Percentiles rank a stretch among this genome's conserved stretches.
Conservation (phyloP, 2,329 filamentous ascomycete species). For the Aspergillus pseudoglaucus region DNA sequence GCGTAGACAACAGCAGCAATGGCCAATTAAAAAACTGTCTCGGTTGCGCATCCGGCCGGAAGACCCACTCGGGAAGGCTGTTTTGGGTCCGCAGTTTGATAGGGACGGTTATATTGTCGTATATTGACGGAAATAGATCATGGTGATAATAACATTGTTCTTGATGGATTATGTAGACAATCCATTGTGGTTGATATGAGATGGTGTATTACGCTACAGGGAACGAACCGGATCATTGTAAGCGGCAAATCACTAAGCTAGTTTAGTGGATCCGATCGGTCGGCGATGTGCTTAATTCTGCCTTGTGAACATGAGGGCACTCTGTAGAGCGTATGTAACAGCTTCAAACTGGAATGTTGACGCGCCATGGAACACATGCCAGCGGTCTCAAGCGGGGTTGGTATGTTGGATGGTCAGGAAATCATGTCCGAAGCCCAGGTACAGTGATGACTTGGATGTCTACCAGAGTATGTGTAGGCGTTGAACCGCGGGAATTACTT, state of each 20-base stretch:
- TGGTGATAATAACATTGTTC: too few species aligned
- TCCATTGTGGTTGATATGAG: too few species aligned
- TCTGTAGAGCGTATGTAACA: neutral
- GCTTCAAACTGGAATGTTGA: neutral
- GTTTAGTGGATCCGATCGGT: constrained; percentile 19
- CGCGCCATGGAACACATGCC: neutral
- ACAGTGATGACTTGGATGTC: neutral
- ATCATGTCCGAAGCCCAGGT: neutral
- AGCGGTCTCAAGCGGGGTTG: neutral
- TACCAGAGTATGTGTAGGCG: neutral
- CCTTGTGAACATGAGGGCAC: neutral
- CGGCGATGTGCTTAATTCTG: constrained; percentile 8
- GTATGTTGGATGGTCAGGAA: neutral
- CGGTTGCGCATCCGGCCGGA: too few species aligned
- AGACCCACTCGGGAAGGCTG: too few species aligned
- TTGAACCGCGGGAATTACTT: neutral
- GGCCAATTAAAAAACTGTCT: too few species aligned
- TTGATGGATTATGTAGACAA: too few species aligned
- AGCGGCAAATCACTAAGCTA: constrained; percentile 7
- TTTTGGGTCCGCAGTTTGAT: too few species aligned
- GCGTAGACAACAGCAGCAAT: too few species aligned
- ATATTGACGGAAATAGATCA: too few species aligned
- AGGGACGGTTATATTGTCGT: too few species aligned
- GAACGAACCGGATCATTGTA: neutral
- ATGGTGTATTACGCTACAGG: too few species aligned